Conservation (phyloP, 2,329 filamentous ascomycete genomes). For the Fusarium drepaniforme region DNA sequence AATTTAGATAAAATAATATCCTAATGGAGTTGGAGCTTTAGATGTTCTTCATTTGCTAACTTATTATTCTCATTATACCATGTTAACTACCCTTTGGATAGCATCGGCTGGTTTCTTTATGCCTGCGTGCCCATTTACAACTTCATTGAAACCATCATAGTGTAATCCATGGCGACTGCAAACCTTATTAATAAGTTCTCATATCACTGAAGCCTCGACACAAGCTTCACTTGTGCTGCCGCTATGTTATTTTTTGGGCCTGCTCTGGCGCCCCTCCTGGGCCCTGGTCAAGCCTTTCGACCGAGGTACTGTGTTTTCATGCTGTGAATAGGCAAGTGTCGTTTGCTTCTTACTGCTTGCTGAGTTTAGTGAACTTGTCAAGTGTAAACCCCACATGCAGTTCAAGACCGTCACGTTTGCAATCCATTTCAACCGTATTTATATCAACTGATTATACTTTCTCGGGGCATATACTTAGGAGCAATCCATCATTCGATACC, state of each 20-base stretch:
- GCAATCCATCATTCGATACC: neutral
- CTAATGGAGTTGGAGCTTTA: too few species aligned
- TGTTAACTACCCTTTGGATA: too few species aligned
- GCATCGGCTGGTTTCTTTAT: too few species aligned
- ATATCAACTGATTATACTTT: neutral
- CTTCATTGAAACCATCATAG: neutral
- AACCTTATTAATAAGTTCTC: neutral
- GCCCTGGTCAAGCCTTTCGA: neutral
- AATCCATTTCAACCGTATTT: neutral
- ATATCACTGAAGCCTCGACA: neutral
- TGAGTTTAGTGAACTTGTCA: neutral
- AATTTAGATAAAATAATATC: too few species aligned
- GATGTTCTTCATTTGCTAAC: too few species aligned
- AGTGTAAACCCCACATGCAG: neutral
- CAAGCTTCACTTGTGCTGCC: neutral
- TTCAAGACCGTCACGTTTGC: neutral
- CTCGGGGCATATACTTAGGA: neutral
- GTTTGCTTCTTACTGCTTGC: neutral
- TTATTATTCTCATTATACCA: too few species aligned
- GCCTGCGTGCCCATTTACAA: neutral
- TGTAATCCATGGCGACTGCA: neutral
- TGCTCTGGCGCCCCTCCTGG: neutral
- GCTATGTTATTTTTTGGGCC: neutral
- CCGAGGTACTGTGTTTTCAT: neutral
- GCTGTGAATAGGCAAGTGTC: neutral